Evolutionary conservation across 1,139 yeast species (phyloP), one percentile per base, ranked within the genome.

Genomic region (Nadsonia starkeyi-henricii): DNA sequence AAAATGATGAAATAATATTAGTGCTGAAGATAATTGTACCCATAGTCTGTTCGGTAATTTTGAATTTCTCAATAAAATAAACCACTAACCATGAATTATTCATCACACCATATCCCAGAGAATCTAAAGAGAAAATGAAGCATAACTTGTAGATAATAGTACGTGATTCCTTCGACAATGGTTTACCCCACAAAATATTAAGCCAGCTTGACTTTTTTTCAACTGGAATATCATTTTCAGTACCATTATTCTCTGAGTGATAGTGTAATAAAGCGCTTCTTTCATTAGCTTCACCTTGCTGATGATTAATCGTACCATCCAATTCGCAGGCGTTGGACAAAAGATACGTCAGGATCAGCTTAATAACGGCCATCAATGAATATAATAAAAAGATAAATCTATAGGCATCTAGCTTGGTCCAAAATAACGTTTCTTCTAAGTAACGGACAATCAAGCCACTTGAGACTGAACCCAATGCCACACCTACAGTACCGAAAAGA

Each of bases 81-180:
- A 81, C 86, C 33, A 86, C 85, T 47, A 83, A 74, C 96, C 96
- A 88, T 1, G 95, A 83, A 46, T 80, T 71, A 1, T 95, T 81
- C 85, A 85, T 82, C 62, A 86, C 81, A 0, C 96, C 95, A 52
- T 80, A 79, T 0, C 95, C 96, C 48, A 88, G 72, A 0, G 96
- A 85, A 62, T 88, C 96, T 21, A 77, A 54, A 62, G 74, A 74
- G 53, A 83, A 75, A 68, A 85, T 75, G 54, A 81, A 72, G 9
- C 83, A 55, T 26, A 63, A 55, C 43, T 57, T 71, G 42, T 71
- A 44, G 9, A 62, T 54, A 9, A 56, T 46, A 7, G 50, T 46
- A 9, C 48, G 41, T 15, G 62, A 54, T 39, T 52, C 52, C 4
- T 49, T 53, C 17, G 53, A 49, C 28, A 54, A 47, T 33, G 50